These are phyloP conservation scores for Phytopythium litorale DNA, from an alignment of 352 stramenopile genomes.

Conservation along the genomic window DNA sequence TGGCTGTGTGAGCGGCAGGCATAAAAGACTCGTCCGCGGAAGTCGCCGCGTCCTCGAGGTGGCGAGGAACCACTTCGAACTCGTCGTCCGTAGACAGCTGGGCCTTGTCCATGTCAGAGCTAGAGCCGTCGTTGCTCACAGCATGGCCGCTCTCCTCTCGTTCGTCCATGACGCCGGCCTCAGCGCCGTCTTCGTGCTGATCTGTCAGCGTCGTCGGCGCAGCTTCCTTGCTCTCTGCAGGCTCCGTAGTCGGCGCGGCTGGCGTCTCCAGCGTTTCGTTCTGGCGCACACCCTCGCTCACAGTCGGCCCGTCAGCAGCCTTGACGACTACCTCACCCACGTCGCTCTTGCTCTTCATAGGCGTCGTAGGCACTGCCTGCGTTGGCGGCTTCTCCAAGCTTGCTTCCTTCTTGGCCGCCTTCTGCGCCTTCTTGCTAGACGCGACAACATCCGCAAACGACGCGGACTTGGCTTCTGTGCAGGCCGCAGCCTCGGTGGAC, in stretches of 20 bases:
- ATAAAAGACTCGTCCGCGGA: conserved; percentile 2
- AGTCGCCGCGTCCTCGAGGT: background rate
- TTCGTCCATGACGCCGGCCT: background rate
- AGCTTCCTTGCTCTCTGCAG: background rate
- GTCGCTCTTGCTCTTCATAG: background rate
- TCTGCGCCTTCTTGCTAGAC: background rate
- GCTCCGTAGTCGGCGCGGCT: background rate
- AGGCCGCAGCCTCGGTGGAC: background rate
- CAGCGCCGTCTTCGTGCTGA: background rate
- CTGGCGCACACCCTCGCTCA: background rate
- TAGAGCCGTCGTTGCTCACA: conserved; percentile 14
- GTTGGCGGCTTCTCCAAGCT: background rate
- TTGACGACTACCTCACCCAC: background rate
- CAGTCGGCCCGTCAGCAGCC: background rate
- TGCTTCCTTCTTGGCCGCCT: background rate
- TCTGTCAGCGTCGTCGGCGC: background rate
- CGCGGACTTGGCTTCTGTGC: background rate
- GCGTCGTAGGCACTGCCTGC: no score
- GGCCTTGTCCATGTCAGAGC: conserved; percentile 18
- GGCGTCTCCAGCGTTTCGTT: background rate
- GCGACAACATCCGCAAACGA: background rate
- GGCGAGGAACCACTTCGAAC: background rate
- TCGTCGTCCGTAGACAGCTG: conserved; percentile 8
- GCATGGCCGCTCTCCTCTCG: background rate
- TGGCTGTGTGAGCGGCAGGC: background rate